Evolutionary conservation across 2,329 filamentous ascomycete species (phyloP).

Genomic region (Coniochaeta sp.): DNA sequence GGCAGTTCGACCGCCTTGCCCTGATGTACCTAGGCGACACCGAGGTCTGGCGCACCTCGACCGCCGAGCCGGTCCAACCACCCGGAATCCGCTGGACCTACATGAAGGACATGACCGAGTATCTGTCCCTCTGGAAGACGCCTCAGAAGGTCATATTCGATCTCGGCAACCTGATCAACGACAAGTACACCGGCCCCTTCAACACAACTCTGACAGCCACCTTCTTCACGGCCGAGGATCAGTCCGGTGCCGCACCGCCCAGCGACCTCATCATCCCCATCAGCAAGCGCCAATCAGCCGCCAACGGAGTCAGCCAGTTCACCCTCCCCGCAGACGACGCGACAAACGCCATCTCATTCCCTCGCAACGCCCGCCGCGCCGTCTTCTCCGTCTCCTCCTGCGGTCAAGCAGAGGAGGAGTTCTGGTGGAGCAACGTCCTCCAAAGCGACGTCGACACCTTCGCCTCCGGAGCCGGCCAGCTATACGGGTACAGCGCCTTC

Average conservation of each 20-base stretch:
- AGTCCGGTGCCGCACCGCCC: conserved; percentile 30
- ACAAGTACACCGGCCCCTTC: conserved; percentile 65
- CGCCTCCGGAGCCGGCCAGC: conserved; percentile 41
- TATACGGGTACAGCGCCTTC: conserved; percentile 66
- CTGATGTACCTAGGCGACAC: conserved; percentile 69
- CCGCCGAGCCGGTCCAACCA: conserved; percentile 62
- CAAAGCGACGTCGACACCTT: conserved; percentile 56
- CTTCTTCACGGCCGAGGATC: conserved; percentile 51
- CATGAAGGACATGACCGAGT: conserved; percentile 71
- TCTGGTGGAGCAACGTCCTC: conserved; percentile 78
- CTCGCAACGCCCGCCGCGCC: conserved; percentile 59
- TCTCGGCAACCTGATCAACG: conserved; percentile 64
- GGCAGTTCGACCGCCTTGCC: conserved; percentile 71
- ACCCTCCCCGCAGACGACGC: conserved; percentile 57
- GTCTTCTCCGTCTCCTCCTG: conserved; percentile 71
- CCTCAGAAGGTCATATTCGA: conserved; percentile 75
- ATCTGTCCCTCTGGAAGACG: conserved; percentile 58
- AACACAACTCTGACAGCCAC: conserved; percentile 68
- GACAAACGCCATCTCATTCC: conserved; percentile 50
- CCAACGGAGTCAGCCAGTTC: conserved; percentile 58
- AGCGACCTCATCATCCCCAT: conserved; percentile 64
- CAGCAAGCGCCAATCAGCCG: conserved; percentile 44
- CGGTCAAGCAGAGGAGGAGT: conserved; percentile 71
- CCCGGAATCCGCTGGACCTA: conserved; percentile 71
- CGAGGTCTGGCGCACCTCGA: conserved; percentile 79